Evolutionary conservation across 2,329 filamentous ascomycete species (phyloP).

Genomic region (Arthroderma uncinatum): DNA sequence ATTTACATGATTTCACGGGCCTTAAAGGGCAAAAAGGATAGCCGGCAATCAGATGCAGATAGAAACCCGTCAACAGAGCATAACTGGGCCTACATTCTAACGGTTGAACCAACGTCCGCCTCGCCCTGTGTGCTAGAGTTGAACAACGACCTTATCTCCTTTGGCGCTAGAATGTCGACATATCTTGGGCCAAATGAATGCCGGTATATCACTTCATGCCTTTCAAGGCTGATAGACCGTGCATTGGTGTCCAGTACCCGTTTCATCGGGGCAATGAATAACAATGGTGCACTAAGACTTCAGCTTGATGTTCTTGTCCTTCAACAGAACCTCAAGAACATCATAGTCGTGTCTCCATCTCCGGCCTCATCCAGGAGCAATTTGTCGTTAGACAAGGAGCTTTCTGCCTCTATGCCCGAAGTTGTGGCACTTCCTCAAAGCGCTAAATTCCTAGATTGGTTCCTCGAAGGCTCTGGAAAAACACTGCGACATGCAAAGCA

Average conservation of each 20-base stretch:
- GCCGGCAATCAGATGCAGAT: slow-evolving; percentile 23
- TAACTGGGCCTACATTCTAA: slow-evolving; percentile 44
- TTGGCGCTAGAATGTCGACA: slow-evolving; percentile 68
- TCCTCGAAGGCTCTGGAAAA: slow-evolving; percentile 37
- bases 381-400: slow-evolving; percentile 5
- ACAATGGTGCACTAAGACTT: slow-evolving; percentile 71
- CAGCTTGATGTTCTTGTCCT: slow-evolving; percentile 88
- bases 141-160: slow-evolving; percentile 72
- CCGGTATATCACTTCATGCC: slow-evolving; percentile 62
- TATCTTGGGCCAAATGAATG: slow-evolving; percentile 63
- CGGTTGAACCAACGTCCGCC: slow-evolving; percentile 33
- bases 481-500: slow-evolving; percentile 36
- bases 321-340: slow-evolving; percentile 92
- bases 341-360: slow-evolving; percentile 41
- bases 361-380: slow-evolving; percentile 14
- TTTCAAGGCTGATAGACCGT: slow-evolving; percentile 66
- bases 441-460: slow-evolving; percentile 39
- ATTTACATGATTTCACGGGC: slow-evolving; percentile 62
- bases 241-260: slow-evolving; percentile 63
- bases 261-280: slow-evolving; percentile 71
- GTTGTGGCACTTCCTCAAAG: slow-evolving; percentile 33
- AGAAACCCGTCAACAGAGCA: slow-evolving; percentile 45
- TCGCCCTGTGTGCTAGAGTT: slow-evolving; percentile 64
- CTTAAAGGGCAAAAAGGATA: slow-evolving; percentile 46
- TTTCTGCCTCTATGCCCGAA: slow-evolving; percentile 20